Conservation (phyloP, 2,329 filamentous ascomycete species). For the Penicillium sp. region DNA sequence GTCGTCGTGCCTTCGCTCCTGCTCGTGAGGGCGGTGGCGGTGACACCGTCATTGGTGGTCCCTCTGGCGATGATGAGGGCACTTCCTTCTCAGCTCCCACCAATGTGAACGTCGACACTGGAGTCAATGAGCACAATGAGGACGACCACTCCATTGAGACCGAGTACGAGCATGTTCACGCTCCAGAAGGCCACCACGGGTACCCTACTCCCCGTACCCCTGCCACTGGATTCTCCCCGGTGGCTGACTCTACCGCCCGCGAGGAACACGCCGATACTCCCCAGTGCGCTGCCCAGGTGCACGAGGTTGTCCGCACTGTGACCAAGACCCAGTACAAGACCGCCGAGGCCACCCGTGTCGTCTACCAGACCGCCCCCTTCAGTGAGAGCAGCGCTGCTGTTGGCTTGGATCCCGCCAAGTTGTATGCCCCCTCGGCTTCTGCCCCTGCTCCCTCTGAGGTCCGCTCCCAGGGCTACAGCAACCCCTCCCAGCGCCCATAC, state of each 20-base stretch:
- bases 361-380: neutral
- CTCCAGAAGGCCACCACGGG: conserved; percentile 7
- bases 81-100: conserved; percentile 11
- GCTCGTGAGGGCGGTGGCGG: conserved; percentile 3
- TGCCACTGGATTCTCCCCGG: neutral
- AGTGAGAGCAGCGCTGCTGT: neutral
- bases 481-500: conserved; percentile 11
- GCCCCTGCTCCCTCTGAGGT: conserved; percentile 8
- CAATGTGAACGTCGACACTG: conserved; percentile 7
- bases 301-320: conserved; percentile 29
- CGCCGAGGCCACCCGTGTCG: conserved; percentile 6
- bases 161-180: conserved; percentile 15
- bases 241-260: neutral
- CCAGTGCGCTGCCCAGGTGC: conserved; percentile 18
- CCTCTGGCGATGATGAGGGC: conserved; percentile 20
- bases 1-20: conserved; percentile 13
- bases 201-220: neutral
- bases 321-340: conserved; percentile 26
- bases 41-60: conserved; percentile 15
- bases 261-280: conserved; percentile 3
- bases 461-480: conserved; percentile 1
- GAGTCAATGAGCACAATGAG: conserved; percentile 18
- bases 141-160: conserved; percentile 28
- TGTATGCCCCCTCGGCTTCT: neutral
- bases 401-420: neutral